Conservation (phyloP, 2,329 filamentous ascomycete genomes). For the Byssochlamys sp. region DNA sequence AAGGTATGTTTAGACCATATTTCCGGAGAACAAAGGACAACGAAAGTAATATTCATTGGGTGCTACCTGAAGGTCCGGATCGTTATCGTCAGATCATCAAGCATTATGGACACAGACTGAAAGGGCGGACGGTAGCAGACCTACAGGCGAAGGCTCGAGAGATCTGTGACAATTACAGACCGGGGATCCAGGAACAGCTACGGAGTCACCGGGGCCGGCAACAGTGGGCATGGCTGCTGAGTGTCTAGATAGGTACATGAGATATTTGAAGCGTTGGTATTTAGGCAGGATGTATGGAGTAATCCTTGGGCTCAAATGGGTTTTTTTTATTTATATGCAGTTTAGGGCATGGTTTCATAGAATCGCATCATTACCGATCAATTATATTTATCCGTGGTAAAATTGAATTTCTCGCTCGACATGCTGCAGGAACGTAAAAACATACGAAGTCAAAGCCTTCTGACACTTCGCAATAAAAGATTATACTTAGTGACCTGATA, state of each 20-base stretch:
- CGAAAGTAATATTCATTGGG: background rate
- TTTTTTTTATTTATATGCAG: no score
- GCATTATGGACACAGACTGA: conserved; percentile 7
- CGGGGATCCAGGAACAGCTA: conserved; percentile 4
- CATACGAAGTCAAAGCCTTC: no score
- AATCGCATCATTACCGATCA: no score
- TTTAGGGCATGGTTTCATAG: no score
- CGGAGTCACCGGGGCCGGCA: conserved; percentile 11
- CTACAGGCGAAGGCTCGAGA: conserved; percentile 11
- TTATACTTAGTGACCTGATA: no score
- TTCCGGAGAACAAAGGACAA: background rate
- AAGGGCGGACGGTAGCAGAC: conserved; percentile 9
- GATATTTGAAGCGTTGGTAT: background rate
- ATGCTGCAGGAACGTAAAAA: no score
- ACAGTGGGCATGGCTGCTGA: conserved; percentile 15
- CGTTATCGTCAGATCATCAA: conserved; percentile 19
- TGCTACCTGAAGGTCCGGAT: conserved; percentile 6
- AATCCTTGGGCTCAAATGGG: no score
- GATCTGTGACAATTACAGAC: conserved; percentile 5
- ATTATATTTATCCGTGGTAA: no score
- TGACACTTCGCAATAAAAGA: no score
- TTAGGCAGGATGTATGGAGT: background rate
- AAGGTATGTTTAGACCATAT: background rate
- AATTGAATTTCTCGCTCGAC: no score
- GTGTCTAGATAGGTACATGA: conserved; percentile 4